Conservation (phyloP, 306 rosid species). For the Cucurbita moschata region DNA sequence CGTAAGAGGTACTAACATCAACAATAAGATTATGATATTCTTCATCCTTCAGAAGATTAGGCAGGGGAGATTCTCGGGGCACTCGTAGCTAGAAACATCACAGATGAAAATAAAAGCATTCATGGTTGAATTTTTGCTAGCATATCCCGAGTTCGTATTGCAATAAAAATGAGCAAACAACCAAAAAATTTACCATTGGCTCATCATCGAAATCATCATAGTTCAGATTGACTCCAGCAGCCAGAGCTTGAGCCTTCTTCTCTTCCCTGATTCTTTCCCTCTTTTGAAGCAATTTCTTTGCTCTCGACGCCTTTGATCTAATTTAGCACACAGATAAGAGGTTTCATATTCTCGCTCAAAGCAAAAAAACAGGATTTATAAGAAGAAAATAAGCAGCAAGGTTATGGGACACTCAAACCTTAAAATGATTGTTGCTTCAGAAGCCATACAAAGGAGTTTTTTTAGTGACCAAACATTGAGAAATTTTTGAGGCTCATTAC, state of each 20-base stretch:
- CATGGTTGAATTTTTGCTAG: constrained; percentile 7
- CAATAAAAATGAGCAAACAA: background rate
- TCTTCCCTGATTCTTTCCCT: constrained; percentile 52
- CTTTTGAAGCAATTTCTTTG: constrained; percentile 52
- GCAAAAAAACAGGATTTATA: background rate
- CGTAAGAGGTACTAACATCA: constrained; percentile 39
- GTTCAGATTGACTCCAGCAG: constrained; percentile 54
- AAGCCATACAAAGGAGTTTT: background rate
- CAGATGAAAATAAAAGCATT: constrained; percentile 12
- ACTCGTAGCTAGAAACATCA: constrained; percentile 23
- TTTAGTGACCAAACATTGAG: background rate
- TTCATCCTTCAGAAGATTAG: constrained; percentile 52
- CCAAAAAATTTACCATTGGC: constrained; percentile 23
- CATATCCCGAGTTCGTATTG: constrained; percentile 8
- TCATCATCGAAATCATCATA: constrained; percentile 72
- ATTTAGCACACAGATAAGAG: constrained; percentile 8
- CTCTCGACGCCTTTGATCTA: constrained; percentile 72
- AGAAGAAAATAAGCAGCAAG: background rate
- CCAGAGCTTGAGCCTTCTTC: constrained; percentile 57
- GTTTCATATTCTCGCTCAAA: background rate
- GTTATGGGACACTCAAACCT: background rate
- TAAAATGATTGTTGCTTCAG: background rate
- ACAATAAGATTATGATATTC: constrained; percentile 52
- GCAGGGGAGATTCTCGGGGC: constrained; percentile 45
- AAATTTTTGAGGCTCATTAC: background rate